Evolutionary conservation across 148 eudicot genomes (phyloP).

Genomic region (Gaultheria prostrata): DNA sequence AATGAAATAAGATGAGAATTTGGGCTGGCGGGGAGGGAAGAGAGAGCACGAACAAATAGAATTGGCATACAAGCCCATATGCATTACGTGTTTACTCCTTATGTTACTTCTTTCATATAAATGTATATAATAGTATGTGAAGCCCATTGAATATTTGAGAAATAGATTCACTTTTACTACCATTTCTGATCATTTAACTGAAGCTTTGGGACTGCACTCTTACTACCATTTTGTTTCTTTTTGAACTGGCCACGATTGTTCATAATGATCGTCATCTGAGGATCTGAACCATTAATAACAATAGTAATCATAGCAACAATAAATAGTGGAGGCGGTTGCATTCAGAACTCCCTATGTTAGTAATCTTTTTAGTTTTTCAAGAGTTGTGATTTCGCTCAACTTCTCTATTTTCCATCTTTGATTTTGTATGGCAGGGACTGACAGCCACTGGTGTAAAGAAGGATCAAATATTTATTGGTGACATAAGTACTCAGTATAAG

Average conservation of each 20-base stretch:
- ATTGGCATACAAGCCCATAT: neutral
- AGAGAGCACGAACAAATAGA: neutral
- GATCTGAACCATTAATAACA: neutral
- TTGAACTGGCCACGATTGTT: neutral
- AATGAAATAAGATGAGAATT: neutral
- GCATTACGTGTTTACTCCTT: neutral
- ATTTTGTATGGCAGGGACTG: constrained; percentile 54
- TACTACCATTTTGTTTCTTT: neutral
- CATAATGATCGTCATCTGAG: neutral
- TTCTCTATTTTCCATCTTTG: constrained; percentile 8
- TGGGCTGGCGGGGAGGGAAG: neutral
- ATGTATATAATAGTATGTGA: neutral
- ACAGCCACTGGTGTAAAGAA: constrained; percentile 79
- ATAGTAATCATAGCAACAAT: neutral
- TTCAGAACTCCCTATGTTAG: neutral
- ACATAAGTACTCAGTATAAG: constrained; percentile 67
- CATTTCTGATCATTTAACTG: neutral
- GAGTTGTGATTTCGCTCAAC: neutral
- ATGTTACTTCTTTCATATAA: neutral
- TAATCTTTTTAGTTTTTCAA: neutral
- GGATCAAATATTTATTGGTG: constrained; percentile 77
- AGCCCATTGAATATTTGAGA: neutral
- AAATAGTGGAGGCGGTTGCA: neutral
- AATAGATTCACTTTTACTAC: neutral
- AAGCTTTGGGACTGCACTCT: neutral